These are phyloP conservation scores for Gentiana dahurica DNA, from an alignment of 257 asterid genomes.

Conservation along the genomic window DNA sequence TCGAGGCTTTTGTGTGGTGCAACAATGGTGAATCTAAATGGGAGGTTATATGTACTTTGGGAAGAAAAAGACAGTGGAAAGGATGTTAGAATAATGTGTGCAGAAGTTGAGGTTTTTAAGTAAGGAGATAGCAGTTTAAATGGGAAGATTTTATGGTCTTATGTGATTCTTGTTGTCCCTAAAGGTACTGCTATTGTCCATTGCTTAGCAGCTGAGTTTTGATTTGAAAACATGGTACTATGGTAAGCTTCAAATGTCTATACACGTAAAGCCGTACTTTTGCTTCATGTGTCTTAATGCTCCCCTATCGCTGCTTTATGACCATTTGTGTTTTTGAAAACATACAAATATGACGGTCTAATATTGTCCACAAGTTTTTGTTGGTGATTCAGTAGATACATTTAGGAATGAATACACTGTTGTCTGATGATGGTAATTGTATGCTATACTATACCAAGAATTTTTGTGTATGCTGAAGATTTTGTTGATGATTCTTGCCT, in stretches of 20 bases:
- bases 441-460: too few species aligned
- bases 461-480: too few species aligned
- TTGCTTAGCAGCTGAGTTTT: conserved; percentile 67
- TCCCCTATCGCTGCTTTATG: neutral
- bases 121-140: conserved; percentile 48
- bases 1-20: conserved; percentile 78
- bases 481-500: too few species aligned
- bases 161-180: conserved; percentile 54
- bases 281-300: neutral
- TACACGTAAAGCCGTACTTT: neutral
- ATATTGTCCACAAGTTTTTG: too few species aligned
- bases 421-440: too few species aligned
- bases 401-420: too few species aligned
- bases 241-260: neutral
- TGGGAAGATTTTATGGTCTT: conserved; percentile 55
- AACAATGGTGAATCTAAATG: conserved; percentile 74
- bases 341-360: too few species aligned
- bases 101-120: conserved; percentile 60
- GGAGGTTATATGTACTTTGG: conserved; percentile 83
- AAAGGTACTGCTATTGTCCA: conserved; percentile 62
- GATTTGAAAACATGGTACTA: conserved; percentile 10
- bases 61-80: conserved; percentile 61
- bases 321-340: too few species aligned
- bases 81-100: conserved; percentile 69
- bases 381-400: too few species aligned